Base-by-base conservation (phyloP, 352 stramenopile species). In the Pythium phragmiticola region DNA sequence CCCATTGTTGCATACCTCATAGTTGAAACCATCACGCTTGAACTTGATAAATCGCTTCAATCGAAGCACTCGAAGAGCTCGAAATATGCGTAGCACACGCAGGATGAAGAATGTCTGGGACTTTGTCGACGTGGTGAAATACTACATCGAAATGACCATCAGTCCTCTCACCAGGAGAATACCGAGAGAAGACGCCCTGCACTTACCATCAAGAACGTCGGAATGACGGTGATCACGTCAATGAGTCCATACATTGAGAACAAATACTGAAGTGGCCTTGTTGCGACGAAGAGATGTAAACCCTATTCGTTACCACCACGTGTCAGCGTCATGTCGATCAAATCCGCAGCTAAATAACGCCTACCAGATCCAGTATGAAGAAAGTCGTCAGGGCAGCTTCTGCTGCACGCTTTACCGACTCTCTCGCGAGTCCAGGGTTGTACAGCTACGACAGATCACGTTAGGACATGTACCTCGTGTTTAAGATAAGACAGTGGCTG, bases 11-110 rank as follows among this genome's bases (percentile, higher is more conserved):
- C 47, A 14, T 51, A 89, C 80, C 73, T 90, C 82, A 60, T 90
- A 90, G 60, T 90, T 80, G 57, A 89, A 90, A 0, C 81, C 77
- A 45, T 84, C 76, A 37, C 85, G 84, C 59, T 84, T 84, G 46
- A 85, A 84, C 21, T 71, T 68, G 34, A 89, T 75, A 13, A 89
- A 83, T 19, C 65, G 70, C 41, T 85, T 82, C 28, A 91, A 43
- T 1, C 82, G 71, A 39, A 89, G 62, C 5, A 91, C 77, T 2
- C 82, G 76, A 4, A 91, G 58, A n/a, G 82, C 67, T 21, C 80
- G 78, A 56, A 89, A 91, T 53, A 91, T 85, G 4, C 82, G 74
- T 14, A 91, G 71, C 43, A 89, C 82, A 1, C 82, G 78, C 33
- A 91, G 76, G n/a, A 88, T 72, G 30, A 87, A 86, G 47, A 89